Base-by-base conservation (phyloP, 2,329 filamentous ascomycete genomes). In the Delphinella strobiligena region DNA sequence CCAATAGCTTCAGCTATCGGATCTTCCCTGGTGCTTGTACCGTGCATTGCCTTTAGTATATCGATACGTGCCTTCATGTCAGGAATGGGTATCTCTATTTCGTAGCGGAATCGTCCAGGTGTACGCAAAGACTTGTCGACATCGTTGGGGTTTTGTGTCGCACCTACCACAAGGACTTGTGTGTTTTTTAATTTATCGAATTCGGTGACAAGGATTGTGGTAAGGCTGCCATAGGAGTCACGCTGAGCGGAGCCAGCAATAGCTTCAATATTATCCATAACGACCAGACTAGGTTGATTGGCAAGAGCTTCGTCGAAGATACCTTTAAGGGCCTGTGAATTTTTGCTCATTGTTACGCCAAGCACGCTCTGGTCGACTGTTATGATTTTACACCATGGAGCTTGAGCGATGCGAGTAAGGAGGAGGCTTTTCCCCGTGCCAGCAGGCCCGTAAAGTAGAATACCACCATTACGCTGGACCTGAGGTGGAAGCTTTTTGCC, bases 381-480 rank as follows among this genome's bases (percentile, higher is more conserved):
- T 47, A 82, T 71, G 1, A 87, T 75, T 31, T 73, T 74, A 16
- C 74, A 75, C 83, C 86, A 94, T 0, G 77, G 74, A 5, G 67
- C 69, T 22, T 58, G 46, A 7, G 78, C 73, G 15, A 95, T 67
- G 22, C 74, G 72, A 12, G 80, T 59, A 1, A 95, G 64, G 0
- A 95, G 66, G 47, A 82, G 70, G 1, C 77, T 81, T 62, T 95
- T 95, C 17, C 89, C 89, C 0, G 84, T 93, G 9, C 89, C 88
- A 45, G 76, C 75, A 14, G 83, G 79, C 11, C 89, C 89, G 55
- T 93, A 80, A 4, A 95, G 67, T 17, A 91, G 69, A 27, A 91
- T 71, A 0, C 76, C 77, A 72, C 69, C 1, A 49, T 61, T 50
- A 54, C 56, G 51, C 51, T 55, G 48, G 58, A 63, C 40, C 24